A percentile compares a stretch with the other conserved stretches of the same genome.
Conservation (phyloP, 1,284 basidiomycete genomes). For the Macrocystidia cucumis region DNA sequence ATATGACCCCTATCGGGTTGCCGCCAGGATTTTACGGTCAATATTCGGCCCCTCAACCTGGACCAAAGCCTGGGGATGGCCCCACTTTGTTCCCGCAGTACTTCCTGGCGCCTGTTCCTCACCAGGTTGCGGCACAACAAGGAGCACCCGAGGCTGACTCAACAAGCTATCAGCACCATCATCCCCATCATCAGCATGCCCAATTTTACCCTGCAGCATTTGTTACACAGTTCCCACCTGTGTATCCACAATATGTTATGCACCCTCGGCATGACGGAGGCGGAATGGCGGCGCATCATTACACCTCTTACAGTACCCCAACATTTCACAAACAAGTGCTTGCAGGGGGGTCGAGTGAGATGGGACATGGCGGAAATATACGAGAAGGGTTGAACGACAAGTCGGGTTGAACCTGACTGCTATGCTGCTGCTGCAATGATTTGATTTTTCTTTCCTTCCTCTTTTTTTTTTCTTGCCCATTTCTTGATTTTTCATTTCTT, state of each 20-base stretch:
- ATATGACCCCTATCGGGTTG: slow-evolving; percentile 23
- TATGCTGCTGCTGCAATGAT: slow-evolving; percentile 5
- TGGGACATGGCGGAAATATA: slow-evolving; percentile 13
- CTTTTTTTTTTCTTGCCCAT: slow-evolving; percentile 7
- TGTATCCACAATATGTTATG: slow-evolving; percentile 45
- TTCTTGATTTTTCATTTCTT: too few relatives aligned
- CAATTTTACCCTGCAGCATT: slow-evolving; percentile 47
- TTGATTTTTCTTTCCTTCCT: slow-evolving; percentile 6
- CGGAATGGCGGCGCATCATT: slow-evolving; percentile 13
- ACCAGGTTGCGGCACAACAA: slow-evolving; percentile 29
- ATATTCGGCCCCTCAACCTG: slow-evolving; percentile 36
- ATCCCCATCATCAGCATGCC: slow-evolving; percentile 29
- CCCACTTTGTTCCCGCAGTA: slow-evolving; percentile 39
- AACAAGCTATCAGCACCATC: too few relatives aligned
- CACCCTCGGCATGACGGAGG: slow-evolving; percentile 21
- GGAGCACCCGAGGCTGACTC: slow-evolving; percentile 39
- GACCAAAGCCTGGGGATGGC: slow-evolving; percentile 42
- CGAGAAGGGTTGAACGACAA: slow-evolving; percentile 15
- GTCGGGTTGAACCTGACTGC: slow-evolving; percentile 11
- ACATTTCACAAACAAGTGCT: slow-evolving; percentile 20
- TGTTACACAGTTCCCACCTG: slow-evolving; percentile 36
- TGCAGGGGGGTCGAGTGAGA: slow-evolving; percentile 16
- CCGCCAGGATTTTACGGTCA: slow-evolving; percentile 29
- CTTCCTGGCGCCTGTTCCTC: slow-evolving; percentile 36
- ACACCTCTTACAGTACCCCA: slow-evolving; percentile 19